phyloP scores from a whole-genome alignment of 768 basidiomycete species.

The Podaxis carcinomalis region DNA sequence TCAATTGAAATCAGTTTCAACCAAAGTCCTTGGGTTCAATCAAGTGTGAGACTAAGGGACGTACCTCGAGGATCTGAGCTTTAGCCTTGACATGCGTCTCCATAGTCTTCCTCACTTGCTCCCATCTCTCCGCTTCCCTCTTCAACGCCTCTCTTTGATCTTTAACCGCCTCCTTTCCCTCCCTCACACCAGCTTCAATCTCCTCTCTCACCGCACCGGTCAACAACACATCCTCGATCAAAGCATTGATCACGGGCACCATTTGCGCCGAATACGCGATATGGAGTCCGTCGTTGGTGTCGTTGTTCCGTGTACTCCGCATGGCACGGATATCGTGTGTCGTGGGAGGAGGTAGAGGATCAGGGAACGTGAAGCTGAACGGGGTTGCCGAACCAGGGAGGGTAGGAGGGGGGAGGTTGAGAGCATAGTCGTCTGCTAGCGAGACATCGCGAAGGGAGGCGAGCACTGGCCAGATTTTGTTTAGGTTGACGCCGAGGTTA shows the following conservation, averaged over 20 bases:
- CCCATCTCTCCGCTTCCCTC: constrained; percentile 58
- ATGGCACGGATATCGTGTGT: constrained; percentile 40
- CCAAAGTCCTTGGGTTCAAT: not conserved
- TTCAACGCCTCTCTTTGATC: constrained; percentile 49
- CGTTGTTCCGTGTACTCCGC: constrained; percentile 34
- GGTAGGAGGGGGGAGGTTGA: constrained; percentile 8
- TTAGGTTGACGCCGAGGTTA: constrained; percentile 48
- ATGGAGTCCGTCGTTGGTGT: constrained; percentile 22
- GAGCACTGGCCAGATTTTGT: constrained; percentile 60
- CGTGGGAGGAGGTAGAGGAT: constrained; percentile 55
- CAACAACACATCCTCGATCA: constrained; percentile 50
- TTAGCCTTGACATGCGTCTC: constrained; percentile 22
- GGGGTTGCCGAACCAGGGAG: constrained; percentile 11
- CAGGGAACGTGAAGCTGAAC: constrained; percentile 44
- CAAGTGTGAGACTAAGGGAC: not conserved
- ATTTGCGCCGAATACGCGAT: constrained; percentile 53
- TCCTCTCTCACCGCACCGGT: constrained; percentile 50
- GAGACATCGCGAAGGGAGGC: constrained; percentile 15
- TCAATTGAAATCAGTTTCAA: not conserved
- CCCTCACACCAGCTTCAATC: constrained; percentile 53
- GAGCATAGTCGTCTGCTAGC: not conserved
- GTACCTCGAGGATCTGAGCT: constrained; percentile 12
- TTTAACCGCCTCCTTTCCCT: constrained; percentile 49
- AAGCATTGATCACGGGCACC: constrained; percentile 56
- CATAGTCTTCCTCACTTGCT: constrained; percentile 34